Evolutionary conservation across 495 filamentous ascomycete species (phyloP), one percentile per base, ranked within the genome.

Genomic region (Penicillium herquei): DNA sequence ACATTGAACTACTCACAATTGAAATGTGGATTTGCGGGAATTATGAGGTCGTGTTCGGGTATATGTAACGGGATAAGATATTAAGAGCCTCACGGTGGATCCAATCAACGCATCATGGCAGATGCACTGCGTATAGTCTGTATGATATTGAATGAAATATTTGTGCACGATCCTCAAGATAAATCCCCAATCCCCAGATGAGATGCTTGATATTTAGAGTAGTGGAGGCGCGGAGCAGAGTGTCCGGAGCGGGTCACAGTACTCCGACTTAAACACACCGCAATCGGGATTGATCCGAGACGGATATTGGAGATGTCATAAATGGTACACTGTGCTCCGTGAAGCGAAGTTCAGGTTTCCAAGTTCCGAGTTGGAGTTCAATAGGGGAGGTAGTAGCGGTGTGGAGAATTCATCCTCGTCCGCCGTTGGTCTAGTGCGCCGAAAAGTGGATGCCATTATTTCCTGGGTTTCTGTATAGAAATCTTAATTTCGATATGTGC

Each of bases 221-320:
- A 26, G 17, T 44, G 49, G 57, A 60, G 59, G 59, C 54, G 58
- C 48, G 57, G 56, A 13, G 34, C 49, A 39, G 18, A 31, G 35
- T 14, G 17, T 34, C 55, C 44, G 16, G 17, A 26, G 46, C 67
- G 69, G 69, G 51, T 61, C 52, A 72, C 69, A 59, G 69, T 72
- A 65, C 62, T 70, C 69, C 69, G 65, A 65, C 33, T 56, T 11
- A 32, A 49, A 55, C 33, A 7, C 41, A 59, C 10, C 21, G 21
- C 34, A 21, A 44, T 64, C 57, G 58, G 51, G 30, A 17, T 52
- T 66, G 39, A 43, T 48, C 59, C 62, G 62, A 59, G 34, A 54
- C 56, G 35, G 56, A 17, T 47, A 26, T 45, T 35, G 55, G 40
- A 45, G 52, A 11, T 45, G 42, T 26, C 21, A 26, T 26, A 26